Percentiles rank a stretch among this genome's conserved stretches.
These are phyloP conservation scores for Colletotrichum ledebouriae DNA, from an alignment of 2,329 filamentous ascomycete species.

Conservation along the genomic window DNA sequence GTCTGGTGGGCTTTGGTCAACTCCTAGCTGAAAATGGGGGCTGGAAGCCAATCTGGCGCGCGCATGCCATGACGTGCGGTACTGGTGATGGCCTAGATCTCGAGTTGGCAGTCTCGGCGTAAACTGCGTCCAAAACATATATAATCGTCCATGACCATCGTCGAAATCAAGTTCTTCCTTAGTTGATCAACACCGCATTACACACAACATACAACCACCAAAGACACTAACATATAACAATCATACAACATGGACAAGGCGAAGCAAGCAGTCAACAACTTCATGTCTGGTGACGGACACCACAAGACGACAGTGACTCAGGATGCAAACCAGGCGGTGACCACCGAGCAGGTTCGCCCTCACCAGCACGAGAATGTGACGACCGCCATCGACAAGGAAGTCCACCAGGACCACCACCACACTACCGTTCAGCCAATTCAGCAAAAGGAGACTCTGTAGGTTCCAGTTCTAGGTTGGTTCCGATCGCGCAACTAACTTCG, in stretches of 20 bases:
- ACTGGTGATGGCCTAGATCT: background rate
- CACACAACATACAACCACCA: rapidly evolving
- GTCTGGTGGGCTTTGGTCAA: background rate
- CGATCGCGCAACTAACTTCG: rapidly evolving
- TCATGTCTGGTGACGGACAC: conserved; percentile 72
- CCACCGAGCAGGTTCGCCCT: conserved; percentile 71
- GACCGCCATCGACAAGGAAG: conserved; percentile 75
- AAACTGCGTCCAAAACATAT: background rate
- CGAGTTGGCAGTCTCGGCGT: too few relatives aligned
- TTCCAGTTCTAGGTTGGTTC: conserved; percentile 43
- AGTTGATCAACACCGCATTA: background rate
- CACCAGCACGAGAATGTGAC: conserved; percentile 72
- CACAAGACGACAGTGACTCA: conserved; percentile 80
- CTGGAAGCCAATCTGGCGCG: too few relatives aligned
- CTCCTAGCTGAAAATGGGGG: too few relatives aligned
- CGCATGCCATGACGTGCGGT: background rate
- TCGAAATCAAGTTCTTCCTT: background rate
- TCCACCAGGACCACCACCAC: conserved; percentile 81
- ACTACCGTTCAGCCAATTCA: conserved; percentile 75
- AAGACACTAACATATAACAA: background rate
- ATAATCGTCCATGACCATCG: background rate
- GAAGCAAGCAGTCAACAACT: conserved; percentile 71
- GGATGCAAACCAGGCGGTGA: conserved; percentile 70
- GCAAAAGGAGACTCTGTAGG: conserved; percentile 57
- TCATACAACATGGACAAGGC: conserved; percentile 71